These are phyloP conservation scores for Pseudocercospora musae DNA, from an alignment of 2,329 filamentous ascomycete species.

Conservation along the genomic window DNA sequence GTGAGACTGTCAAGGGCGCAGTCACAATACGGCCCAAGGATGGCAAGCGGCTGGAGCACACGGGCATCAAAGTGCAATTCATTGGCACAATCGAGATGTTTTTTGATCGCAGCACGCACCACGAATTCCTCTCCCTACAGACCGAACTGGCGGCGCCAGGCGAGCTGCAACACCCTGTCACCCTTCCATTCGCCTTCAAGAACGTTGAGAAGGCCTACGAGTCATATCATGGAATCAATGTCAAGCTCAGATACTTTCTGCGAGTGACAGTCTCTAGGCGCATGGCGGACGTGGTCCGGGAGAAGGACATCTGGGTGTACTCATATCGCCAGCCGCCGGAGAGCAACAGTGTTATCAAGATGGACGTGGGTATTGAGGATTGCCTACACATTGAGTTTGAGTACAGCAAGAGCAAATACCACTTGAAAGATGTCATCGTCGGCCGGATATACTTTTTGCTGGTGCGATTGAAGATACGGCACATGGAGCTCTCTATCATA, in stretches of 20 bases:
- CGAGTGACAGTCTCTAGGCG: slow-evolving; percentile 92
- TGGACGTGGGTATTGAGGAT: slow-evolving; percentile 99
- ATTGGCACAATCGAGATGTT: slow-evolving; percentile 99
- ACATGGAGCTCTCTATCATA: slow-evolving; percentile 99
- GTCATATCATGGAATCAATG: slow-evolving; percentile 99
- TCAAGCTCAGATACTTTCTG: slow-evolving; percentile 97
- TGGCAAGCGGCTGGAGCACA: slow-evolving; percentile 95
- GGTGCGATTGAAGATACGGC: slow-evolving; percentile 97
- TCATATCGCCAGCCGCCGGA: slow-evolving; percentile 96
- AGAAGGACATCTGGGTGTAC: slow-evolving; percentile 99
- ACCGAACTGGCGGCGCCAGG: slow-evolving; percentile 95
- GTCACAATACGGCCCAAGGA: slow-evolving; percentile 96
- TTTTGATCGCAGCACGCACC: slow-evolving; percentile 98
- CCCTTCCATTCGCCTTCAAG: slow-evolving; percentile 99
- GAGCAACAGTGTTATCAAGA: slow-evolving; percentile 98
- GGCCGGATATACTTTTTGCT: slow-evolving; percentile 97
- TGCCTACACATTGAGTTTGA: slow-evolving; percentile 99
- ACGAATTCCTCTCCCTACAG: slow-evolving; percentile 95
- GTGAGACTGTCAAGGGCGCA: slow-evolving; percentile 94
- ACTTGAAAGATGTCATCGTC: slow-evolving; percentile 98
- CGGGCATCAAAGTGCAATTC: slow-evolving; percentile 98
- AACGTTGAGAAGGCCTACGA: slow-evolving; percentile 99
- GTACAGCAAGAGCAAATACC: slow-evolving; percentile 99
- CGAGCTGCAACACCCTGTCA: slow-evolving; percentile 97
- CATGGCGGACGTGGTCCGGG: slow-evolving; percentile 96